These are phyloP conservation scores for Coemansia sp. DNA, from an alignment of 192 early-diverging fungal genomes.

Conservation along the genomic window DNA sequence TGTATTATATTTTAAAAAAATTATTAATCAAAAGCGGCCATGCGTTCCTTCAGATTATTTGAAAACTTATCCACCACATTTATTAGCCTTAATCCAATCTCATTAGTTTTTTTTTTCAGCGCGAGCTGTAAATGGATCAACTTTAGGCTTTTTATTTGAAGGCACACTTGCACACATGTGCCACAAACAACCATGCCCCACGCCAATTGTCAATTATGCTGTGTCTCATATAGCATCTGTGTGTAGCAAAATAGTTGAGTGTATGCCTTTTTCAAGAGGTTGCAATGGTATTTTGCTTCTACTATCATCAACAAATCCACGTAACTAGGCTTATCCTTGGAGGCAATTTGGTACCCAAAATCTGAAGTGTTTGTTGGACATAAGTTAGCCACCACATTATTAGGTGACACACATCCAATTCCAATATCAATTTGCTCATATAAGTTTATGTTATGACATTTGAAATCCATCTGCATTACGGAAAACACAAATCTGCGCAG, in stretches of 20 bases:
- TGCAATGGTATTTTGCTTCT: not conserved
- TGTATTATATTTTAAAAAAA: too few species aligned
- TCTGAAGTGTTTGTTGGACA: not conserved
- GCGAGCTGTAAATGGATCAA: too few species aligned
- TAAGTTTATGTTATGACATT: not conserved
- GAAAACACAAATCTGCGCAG: not conserved
- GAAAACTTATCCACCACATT: too few species aligned
- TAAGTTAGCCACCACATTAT: not conserved
- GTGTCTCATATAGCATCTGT: not conserved
- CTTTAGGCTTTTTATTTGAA: not conserved
- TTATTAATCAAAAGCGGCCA: too few species aligned
- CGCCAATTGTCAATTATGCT: constrained; percentile 3
- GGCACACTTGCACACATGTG: not conserved
- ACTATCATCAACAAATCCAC: not conserved
- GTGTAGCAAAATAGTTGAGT: constrained; percentile 6
- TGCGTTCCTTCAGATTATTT: too few species aligned
- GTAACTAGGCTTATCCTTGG: not conserved
- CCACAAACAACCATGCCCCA: constrained; percentile 6
- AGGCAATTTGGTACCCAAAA: not conserved
- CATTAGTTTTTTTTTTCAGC: too few species aligned
- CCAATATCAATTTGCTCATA: not conserved
- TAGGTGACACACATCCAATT: not conserved
- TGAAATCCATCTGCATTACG: not conserved
- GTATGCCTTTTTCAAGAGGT: not conserved
- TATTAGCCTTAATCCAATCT: too few species aligned